Conservation (phyloP, 345 rosid genomes). For the Mercurialis annua region DNA sequence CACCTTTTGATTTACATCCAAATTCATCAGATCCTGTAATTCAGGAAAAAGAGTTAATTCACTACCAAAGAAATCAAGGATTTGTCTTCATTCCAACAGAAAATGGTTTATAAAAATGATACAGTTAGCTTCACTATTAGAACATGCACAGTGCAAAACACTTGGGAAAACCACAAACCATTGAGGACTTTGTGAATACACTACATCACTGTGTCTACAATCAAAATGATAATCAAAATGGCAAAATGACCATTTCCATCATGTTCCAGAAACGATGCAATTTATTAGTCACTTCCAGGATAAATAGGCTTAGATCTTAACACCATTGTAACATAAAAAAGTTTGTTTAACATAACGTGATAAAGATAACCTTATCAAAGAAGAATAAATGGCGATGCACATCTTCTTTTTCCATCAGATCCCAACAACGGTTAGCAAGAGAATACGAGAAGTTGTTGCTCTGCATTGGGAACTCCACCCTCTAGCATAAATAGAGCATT, state of each 20-base stretch:
- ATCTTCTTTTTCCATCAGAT: slow-evolving; percentile 57
- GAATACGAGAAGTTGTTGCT: slow-evolving; percentile 83
- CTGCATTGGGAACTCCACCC: slow-evolving; percentile 88
- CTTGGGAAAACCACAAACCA: neutral
- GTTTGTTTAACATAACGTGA: slow-evolving; percentile 3
- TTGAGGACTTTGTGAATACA: neutral
- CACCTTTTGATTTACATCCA: slow-evolving; percentile 68
- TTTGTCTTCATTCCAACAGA: slow-evolving; percentile 9
- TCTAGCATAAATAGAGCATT: slow-evolving; percentile 42
- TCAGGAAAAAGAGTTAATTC: slow-evolving; percentile 8
- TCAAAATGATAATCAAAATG: neutral
- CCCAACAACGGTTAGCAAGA: slow-evolving; percentile 82
- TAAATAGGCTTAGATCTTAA: neutral
- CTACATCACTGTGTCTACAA: neutral
- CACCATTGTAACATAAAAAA: neutral
- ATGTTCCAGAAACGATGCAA: neutral
- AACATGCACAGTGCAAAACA: slow-evolving; percentile 3
- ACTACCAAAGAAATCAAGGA: neutral
- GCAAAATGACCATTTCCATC: neutral
- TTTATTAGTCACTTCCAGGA: neutral
- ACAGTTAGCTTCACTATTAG: neutral
- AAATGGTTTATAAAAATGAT: neutral
- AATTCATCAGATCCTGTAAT: slow-evolving; percentile 73
- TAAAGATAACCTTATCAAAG: slow-evolving; percentile 65
- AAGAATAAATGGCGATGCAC: slow-evolving; percentile 54